These are phyloP conservation scores for Cryphonectria radicalis DNA, from an alignment of 2,329 filamentous ascomycete genomes.

Conservation along the genomic window DNA sequence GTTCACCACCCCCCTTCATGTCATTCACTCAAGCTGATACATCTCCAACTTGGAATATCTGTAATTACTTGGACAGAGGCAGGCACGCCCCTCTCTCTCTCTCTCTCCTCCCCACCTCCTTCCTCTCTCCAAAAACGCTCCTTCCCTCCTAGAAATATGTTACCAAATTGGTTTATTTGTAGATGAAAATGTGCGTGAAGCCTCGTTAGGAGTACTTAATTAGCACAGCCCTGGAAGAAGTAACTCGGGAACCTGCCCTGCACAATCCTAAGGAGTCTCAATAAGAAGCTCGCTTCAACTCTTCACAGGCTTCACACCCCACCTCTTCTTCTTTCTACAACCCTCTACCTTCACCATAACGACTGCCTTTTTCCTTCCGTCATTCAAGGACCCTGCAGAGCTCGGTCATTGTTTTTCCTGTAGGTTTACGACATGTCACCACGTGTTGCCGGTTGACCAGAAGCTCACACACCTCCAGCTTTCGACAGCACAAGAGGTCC, in stretches of 20 bases:
- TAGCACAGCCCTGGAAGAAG: no score
- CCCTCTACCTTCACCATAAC: no score
- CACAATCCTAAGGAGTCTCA: neutral
- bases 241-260: neutral
- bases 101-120: no score
- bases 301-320: no score
- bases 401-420: neutral
- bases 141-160: neutral
- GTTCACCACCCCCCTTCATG: neutral
- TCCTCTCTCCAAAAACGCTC: neutral
- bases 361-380: neutral
- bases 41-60: no score
- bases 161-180: neutral
- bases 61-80: no score
- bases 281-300: neutral
- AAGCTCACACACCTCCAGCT: neutral
- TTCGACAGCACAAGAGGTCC: neutral
- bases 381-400: neutral
- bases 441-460: neutral
- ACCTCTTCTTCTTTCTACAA: no score
- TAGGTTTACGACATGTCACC: neutral
- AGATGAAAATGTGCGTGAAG: neutral
- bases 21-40: no score
- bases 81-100: no score
- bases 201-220: no score